A percentile compares a stretch with the other conserved stretches of the same genome.
phyloP scores from a whole-genome alignment of 176 grass and related monocot genomes.

The Alopecurus myosuroides region DNA sequence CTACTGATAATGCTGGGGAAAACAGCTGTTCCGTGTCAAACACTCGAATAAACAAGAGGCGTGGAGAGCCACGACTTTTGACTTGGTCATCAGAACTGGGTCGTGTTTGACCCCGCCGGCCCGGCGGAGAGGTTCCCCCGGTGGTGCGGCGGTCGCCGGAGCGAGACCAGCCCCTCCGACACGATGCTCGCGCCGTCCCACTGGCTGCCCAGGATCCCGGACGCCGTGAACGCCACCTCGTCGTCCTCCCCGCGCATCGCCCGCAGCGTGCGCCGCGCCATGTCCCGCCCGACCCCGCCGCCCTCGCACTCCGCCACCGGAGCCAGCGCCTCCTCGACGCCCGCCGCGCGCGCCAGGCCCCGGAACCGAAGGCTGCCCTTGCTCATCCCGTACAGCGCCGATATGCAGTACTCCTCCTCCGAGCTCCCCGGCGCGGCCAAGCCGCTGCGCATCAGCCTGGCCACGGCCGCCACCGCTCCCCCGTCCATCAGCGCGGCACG shows the following conservation, averaged over 20 bases:
- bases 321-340: conserved; percentile 49
- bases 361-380: conserved; percentile 74
- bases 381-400: conserved; percentile 65
- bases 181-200: conserved; percentile 47
- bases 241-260: conserved; percentile 66
- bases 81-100: conserved; percentile 50
- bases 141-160: conserved; percentile 42
- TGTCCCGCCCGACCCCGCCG: conserved; percentile 44
- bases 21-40: not conserved
- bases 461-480: conserved; percentile 51
- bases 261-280: conserved; percentile 61
- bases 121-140: conserved; percentile 35
- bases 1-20: not conserved
- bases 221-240: not conserved
- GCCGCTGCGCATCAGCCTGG: conserved; percentile 36
- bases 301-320: conserved; percentile 40
- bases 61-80: conserved; percentile 26
- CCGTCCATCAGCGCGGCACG: conserved; percentile 71
- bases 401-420: conserved; percentile 72
- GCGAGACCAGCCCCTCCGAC: conserved; percentile 51
- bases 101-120: conserved; percentile 43
- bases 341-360: conserved; percentile 56
- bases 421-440: conserved; percentile 11
- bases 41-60: not conserved
- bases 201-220: conserved; percentile 6